Evolutionary conservation across 805 yeast genomes (phyloP).

Genomic region (Groenewaldozyma salmanticensis): DNA sequence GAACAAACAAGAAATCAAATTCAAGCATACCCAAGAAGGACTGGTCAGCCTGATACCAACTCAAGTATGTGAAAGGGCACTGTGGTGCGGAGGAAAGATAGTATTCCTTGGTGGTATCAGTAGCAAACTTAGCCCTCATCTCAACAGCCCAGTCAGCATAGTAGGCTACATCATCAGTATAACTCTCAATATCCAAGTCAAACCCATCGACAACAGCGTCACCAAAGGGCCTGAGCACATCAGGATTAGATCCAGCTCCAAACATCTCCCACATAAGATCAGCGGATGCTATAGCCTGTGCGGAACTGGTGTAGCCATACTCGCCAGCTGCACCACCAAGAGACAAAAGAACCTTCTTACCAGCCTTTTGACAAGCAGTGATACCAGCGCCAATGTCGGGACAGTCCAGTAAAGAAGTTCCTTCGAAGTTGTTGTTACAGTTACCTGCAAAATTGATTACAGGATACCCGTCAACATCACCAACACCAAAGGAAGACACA

Average conservation of each 20-base stretch:
- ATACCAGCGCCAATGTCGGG: slow-evolving; percentile 48
- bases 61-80: slow-evolving; percentile 54
- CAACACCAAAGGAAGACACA: slow-evolving; percentile 39
- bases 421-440: slow-evolving; percentile 35
- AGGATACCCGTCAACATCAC: neutral
- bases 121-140: too few relatives aligned
- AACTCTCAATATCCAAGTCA: slow-evolving; percentile 51
- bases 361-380: slow-evolving; percentile 57
- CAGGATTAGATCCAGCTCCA: slow-evolving; percentile 33
- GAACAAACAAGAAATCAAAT: slow-evolving; percentile 53
- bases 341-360: slow-evolving; percentile 65
- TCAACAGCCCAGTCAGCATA: slow-evolving; percentile 41
- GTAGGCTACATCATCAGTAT: slow-evolving; percentile 40
- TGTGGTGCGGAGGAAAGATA: slow-evolving; percentile 61
- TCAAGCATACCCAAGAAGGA: slow-evolving; percentile 29
- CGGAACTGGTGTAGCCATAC: slow-evolving; percentile 40
- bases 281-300: slow-evolving; percentile 39
- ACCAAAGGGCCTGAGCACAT: slow-evolving; percentile 35
- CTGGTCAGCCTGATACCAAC: slow-evolving; percentile 28
- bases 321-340: slow-evolving; percentile 43
- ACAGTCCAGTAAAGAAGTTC: slow-evolving; percentile 37
- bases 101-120: slow-evolving; percentile 27
- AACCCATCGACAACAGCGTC: slow-evolving; percentile 58
- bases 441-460: neutral
- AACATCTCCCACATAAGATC: slow-evolving; percentile 37